Conservation (phyloP, 768 basidiomycete genomes). For the Tricholoma hemisulphureum region DNA sequence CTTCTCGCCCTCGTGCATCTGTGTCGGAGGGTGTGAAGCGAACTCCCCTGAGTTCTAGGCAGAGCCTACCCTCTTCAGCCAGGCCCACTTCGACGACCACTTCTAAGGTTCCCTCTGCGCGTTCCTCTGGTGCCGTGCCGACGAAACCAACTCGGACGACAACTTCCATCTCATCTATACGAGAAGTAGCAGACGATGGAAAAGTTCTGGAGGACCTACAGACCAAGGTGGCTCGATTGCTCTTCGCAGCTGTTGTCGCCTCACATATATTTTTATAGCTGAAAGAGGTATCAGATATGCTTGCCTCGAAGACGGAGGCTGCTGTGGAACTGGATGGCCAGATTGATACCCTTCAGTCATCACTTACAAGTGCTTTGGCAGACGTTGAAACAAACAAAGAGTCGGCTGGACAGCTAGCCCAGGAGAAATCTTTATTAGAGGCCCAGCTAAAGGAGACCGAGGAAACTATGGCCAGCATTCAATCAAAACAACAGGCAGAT, state of each 20-base stretch:
- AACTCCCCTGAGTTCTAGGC: slow-evolving; percentile 40
- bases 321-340: slow-evolving; percentile 55
- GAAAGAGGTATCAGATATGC: slow-evolving; percentile 51
- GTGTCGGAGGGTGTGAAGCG: slow-evolving; percentile 66
- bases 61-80: slow-evolving; percentile 38
- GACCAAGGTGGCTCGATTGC: slow-evolving; percentile 46
- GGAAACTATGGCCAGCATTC: slow-evolving; percentile 38
- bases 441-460: slow-evolving; percentile 44
- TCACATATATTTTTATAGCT: slow-evolving; percentile 42
- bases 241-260: background rate
- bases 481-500: slow-evolving; percentile 29
- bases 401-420: slow-evolving; percentile 45
- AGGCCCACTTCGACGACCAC: slow-evolving; percentile 33
- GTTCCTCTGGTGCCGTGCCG: slow-evolving; percentile 32
- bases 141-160: slow-evolving; percentile 46
- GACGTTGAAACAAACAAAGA: slow-evolving; percentile 49
- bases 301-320: slow-evolving; percentile 51
- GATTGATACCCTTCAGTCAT: slow-evolving; percentile 46
- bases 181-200: slow-evolving; percentile 64
- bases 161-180: slow-evolving; percentile 71
- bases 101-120: slow-evolving; percentile 31
- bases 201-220: slow-evolving; percentile 58
- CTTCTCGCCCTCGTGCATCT: slow-evolving; percentile 60
- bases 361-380: slow-evolving; percentile 44
- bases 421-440: slow-evolving; percentile 49